Evolutionary conservation across 805 yeast genomes (phyloP).

Genomic region (Torulaspora quercuum): DNA sequence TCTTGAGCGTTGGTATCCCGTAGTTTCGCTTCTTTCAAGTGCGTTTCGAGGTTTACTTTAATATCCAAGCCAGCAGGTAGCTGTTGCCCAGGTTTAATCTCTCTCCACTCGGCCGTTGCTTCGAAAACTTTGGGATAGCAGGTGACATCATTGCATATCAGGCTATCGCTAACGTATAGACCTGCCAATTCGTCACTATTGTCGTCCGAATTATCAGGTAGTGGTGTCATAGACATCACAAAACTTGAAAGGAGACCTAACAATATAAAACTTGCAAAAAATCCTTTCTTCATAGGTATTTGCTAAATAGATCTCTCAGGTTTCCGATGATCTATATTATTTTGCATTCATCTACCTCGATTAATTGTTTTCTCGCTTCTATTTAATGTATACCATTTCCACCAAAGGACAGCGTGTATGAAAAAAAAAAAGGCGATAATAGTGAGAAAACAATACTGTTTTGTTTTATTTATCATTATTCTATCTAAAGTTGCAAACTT

Average conservation of each 20-base stretch:
- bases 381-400: not conserved
- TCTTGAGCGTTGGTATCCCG: not conserved
- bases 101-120: constrained; percentile 68
- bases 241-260: constrained; percentile 1
- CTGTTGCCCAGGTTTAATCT: constrained; percentile 63
- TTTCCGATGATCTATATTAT: no score
- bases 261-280: no score
- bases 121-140: constrained; percentile 65
- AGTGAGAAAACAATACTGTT: not conserved
- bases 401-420: constrained; percentile 8
- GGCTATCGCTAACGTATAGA: constrained; percentile 18
- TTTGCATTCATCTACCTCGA: no score
- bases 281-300: no score
- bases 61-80: constrained; percentile 77
- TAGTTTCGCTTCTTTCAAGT: constrained; percentile 64
- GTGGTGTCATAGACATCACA: not conserved
- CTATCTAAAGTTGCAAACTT: not conserved
- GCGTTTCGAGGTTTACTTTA: constrained; percentile 69
- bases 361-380: no score
- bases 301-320: no score
- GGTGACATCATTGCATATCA: constrained; percentile 39
- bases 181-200: constrained; percentile 10
- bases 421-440: not conserved
- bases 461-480: not conserved
- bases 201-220: constrained; percentile 3